Conservation (phyloP, 441 rosid genomes). For the Manihot esculenta region DNA sequence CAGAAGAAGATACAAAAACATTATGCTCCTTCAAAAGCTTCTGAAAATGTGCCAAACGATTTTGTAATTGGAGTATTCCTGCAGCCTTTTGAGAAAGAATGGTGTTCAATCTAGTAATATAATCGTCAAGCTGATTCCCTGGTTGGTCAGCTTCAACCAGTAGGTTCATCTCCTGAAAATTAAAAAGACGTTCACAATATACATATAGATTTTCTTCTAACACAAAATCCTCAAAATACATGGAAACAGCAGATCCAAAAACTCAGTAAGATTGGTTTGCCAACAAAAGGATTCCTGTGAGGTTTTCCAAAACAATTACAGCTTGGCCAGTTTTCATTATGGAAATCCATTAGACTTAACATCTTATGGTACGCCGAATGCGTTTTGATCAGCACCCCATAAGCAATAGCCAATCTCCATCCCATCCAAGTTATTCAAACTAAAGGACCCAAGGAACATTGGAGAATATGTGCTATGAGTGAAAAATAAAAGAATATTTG, state of each 20-base stretch:
- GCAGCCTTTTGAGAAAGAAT: constrained; percentile 63
- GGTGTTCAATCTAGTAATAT: constrained; percentile 44
- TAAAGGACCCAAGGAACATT: neutral
- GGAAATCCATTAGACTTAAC: neutral
- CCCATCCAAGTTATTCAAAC: neutral
- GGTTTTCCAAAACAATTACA: neutral
- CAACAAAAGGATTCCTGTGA: neutral
- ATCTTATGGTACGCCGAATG: too few relatives aligned
- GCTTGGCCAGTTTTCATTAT: neutral
- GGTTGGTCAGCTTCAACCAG: constrained; percentile 69
- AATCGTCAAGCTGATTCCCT: constrained; percentile 59
- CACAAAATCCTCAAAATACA: neutral
- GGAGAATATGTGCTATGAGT: neutral
- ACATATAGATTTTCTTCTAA: neutral
- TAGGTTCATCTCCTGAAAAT: constrained; percentile 57
- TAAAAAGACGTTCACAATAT: neutral
- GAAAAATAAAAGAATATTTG: neutral
- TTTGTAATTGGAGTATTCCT: constrained; percentile 56
- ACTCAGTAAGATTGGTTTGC: neutral
- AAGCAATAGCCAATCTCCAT: neutral
- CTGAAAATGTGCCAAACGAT: constrained; percentile 53
- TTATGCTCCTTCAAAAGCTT: constrained; percentile 58
- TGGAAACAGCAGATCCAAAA: neutral
- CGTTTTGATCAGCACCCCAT: neutral
- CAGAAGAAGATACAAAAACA: constrained; percentile 53